A percentile compares a stretch with the other conserved stretches of the same genome.
These are phyloP conservation scores for Penicillium palitans DNA, from an alignment of 2,329 filamentous ascomycete species.

Conservation along the genomic window DNA sequence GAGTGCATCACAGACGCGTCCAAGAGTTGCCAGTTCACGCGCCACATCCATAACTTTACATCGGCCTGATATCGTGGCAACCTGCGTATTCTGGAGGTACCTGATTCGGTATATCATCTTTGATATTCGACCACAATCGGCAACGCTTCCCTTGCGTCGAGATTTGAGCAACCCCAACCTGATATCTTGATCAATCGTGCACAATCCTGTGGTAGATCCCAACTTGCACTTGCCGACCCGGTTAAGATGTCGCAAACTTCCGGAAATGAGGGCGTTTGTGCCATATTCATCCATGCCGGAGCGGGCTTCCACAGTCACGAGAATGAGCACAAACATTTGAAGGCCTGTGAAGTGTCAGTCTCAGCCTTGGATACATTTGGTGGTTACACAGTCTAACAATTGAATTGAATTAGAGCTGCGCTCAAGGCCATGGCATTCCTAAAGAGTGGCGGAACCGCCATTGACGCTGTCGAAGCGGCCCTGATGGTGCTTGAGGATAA, in stretches of 20 bases:
- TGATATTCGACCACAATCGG: neutral
- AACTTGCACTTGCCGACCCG: neutral
- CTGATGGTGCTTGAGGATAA: slow-evolving; percentile 86
- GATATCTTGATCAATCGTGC: neutral
- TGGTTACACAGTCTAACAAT: neutral
- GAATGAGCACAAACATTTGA: slow-evolving; percentile 81
- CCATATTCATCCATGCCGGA: slow-evolving; percentile 93
- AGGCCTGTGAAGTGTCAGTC: slow-evolving; percentile 83
- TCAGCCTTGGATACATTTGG: neutral
- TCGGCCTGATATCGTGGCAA: neutral
- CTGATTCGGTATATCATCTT: neutral
- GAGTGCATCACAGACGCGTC: neutral
- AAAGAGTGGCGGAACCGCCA: slow-evolving; percentile 72
- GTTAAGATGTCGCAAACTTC: slow-evolving; percentile 34
- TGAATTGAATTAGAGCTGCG: slow-evolving; percentile 64
- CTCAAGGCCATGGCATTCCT: slow-evolving; percentile 78
- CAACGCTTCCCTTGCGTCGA: neutral
- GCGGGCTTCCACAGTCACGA: slow-evolving; percentile 88
- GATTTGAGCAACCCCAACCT: neutral
- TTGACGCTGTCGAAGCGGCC: slow-evolving; percentile 87
- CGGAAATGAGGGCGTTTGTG: slow-evolving; percentile 57
- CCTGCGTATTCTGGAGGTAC: too few species aligned
- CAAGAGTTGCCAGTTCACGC: neutral
- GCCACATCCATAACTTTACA: neutral
- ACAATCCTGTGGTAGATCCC: neutral